phyloP scores from a whole-genome alignment of 1,284 basidiomycete genomes.

The Fomes fomentarius region DNA sequence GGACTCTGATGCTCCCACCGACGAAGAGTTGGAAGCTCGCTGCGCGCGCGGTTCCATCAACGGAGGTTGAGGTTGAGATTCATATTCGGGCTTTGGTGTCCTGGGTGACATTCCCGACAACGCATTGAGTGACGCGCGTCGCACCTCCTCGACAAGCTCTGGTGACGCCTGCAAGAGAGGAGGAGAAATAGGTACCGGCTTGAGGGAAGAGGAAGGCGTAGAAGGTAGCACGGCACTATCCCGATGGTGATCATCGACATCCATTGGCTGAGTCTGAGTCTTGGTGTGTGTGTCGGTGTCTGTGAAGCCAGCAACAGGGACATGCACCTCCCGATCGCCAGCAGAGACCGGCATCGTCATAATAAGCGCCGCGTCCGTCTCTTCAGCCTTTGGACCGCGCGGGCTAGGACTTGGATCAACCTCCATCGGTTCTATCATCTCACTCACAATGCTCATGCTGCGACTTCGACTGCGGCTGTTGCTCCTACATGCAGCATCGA shows the following conservation, averaged over 20 bases:
- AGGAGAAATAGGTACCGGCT: constrained; percentile 7
- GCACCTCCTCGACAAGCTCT: constrained; percentile 29
- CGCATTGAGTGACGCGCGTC: constrained; percentile 23
- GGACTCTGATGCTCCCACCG: constrained; percentile 16
- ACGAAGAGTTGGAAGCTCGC: not conserved
- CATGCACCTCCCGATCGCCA: constrained; percentile 38
- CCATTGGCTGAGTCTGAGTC: constrained; percentile 32
- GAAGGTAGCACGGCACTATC: too few relatives aligned
- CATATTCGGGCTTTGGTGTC: too few relatives aligned
- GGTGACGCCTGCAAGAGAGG: constrained; percentile 26
- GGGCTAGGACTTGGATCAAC: constrained; percentile 28
- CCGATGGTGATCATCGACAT: constrained; percentile 29
- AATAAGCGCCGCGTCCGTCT: constrained; percentile 25
- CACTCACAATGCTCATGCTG: constrained; percentile 24
- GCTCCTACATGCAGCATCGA: not conserved
- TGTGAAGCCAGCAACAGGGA: constrained; percentile 32
- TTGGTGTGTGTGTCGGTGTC: too few relatives aligned
- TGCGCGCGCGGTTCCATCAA: not conserved
- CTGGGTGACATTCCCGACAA: not conserved
- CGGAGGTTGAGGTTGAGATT: not conserved
- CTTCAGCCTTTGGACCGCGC: too few relatives aligned
- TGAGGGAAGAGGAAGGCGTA: not conserved
- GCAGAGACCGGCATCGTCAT: constrained; percentile 36
- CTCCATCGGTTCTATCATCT: constrained; percentile 34
- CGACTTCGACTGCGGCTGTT: constrained; percentile 16